phyloP scores from a whole-genome alignment of 2,329 filamentous ascomycete species.

The Cladosporium sphaerospermum region DNA sequence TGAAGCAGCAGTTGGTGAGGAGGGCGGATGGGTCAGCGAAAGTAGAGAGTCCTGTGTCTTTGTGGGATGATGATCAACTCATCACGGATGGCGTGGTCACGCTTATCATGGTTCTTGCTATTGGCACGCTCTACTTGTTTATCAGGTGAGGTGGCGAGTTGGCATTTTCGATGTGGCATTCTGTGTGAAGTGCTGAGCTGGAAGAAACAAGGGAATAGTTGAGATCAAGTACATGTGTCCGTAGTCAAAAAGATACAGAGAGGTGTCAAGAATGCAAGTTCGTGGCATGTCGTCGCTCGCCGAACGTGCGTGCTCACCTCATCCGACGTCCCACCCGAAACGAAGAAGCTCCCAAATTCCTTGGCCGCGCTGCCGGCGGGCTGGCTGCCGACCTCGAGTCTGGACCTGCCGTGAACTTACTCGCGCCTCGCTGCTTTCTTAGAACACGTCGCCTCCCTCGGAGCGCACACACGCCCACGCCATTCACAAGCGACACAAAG shows the following conservation, averaged over 20 bases:
- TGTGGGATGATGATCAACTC: background rate
- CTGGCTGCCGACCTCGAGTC: background rate
- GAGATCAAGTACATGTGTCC: too few species aligned
- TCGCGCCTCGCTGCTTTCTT: slow-evolving; percentile 7
- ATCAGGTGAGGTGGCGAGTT: background rate
- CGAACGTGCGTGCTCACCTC: background rate
- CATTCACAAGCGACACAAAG: background rate
- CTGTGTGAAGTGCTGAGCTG: too few species aligned
- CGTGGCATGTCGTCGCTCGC: background rate
- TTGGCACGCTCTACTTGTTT: background rate
- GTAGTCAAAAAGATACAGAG: too few species aligned
- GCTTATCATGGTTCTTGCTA: background rate
- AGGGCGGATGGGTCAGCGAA: background rate
- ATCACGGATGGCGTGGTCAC: background rate
- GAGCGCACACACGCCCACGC: background rate
- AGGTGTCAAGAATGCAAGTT: background rate
- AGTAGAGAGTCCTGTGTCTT: background rate
- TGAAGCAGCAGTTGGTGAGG: background rate
- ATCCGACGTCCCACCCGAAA: background rate
- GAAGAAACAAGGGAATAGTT: too few species aligned
- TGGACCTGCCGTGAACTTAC: slow-evolving; percentile 7
- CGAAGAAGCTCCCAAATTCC: background rate
- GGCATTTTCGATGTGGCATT: too few species aligned
- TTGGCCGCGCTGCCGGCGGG: background rate
- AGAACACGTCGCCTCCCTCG: slow-evolving; percentile 1